Conservation (phyloP, 2,329 filamentous ascomycete species). For the Chaetomiaceae sp. region DNA sequence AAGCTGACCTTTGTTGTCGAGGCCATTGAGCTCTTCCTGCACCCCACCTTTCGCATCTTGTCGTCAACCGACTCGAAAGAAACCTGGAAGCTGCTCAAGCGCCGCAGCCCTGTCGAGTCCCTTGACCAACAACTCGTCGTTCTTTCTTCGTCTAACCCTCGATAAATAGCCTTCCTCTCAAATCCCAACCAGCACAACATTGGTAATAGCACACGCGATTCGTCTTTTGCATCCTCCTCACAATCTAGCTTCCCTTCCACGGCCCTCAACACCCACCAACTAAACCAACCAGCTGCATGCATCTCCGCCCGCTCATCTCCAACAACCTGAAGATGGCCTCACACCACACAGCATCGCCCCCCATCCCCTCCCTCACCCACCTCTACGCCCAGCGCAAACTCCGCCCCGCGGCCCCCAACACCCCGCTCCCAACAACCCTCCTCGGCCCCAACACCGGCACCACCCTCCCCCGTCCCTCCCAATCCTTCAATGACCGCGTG, state of each 20-base stretch:
- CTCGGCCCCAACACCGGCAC: constrained; percentile 19
- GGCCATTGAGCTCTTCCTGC: no score
- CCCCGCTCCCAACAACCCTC: constrained; percentile 19
- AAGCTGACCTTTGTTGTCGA: no score
- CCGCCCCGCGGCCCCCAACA: not conserved
- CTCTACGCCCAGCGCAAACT: constrained; percentile 12
- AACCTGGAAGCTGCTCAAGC: no score
- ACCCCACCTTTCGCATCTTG: no score
- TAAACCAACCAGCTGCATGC: no score
- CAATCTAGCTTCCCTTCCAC: not conserved
- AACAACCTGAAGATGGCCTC: constrained; percentile 39
- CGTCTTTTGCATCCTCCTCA: not conserved
- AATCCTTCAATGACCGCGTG: constrained; percentile 63
- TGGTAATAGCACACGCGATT: no score
- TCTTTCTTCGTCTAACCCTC: no score
- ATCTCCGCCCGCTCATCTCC: constrained; percentile 10
- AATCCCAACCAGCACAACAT: no score
- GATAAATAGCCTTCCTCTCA: no score
- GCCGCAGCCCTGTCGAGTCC: no score
- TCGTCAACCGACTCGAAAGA: no score
- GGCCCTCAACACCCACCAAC: not conserved
- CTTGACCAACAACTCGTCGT: no score
- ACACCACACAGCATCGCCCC: constrained; percentile 36
- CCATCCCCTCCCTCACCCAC: constrained; percentile 58
- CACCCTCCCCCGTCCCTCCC: constrained; percentile 34